Conservation (phyloP, 345 rosid genomes). For the Geranium brycei region DNA sequence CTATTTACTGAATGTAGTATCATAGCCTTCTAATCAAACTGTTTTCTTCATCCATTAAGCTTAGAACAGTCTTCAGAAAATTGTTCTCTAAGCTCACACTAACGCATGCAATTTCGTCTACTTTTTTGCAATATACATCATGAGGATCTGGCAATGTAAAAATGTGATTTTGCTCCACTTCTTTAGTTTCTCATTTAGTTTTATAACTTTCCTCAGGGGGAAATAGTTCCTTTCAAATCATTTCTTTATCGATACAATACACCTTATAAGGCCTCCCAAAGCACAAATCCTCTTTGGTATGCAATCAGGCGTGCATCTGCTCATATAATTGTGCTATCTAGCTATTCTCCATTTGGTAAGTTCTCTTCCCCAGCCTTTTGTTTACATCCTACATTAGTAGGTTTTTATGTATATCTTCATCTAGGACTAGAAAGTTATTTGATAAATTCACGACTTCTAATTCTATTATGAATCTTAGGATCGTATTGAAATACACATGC, state of each 20-base stretch:
- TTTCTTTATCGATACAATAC: constrained; percentile 76
- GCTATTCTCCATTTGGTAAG: constrained; percentile 95
- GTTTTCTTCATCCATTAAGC: no score
- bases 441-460: no score
- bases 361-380: constrained; percentile 2
- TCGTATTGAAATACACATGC: background rate
- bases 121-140: constrained; percentile 3
- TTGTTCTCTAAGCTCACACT: no score
- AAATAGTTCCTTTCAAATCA: constrained; percentile 66
- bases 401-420: background rate
- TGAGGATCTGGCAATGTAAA: background rate
- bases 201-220: constrained; percentile 35
- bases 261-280: constrained; percentile 63
- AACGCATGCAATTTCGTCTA: background rate
- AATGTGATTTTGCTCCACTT: constrained; percentile 1
- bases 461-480: background rate
- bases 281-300: constrained; percentile 81
- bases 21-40: no score
- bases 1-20: no score
- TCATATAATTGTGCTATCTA: constrained; percentile 81
- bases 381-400: constrained; percentile 1
- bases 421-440: background rate
- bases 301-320: constrained; percentile 88
- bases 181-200: background rate
- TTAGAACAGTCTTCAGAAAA: no score